Evolutionary conservation across 257 asterid genomes (phyloP), one percentile per base, ranked within the genome.

Genomic region (Lantana camara): DNA sequence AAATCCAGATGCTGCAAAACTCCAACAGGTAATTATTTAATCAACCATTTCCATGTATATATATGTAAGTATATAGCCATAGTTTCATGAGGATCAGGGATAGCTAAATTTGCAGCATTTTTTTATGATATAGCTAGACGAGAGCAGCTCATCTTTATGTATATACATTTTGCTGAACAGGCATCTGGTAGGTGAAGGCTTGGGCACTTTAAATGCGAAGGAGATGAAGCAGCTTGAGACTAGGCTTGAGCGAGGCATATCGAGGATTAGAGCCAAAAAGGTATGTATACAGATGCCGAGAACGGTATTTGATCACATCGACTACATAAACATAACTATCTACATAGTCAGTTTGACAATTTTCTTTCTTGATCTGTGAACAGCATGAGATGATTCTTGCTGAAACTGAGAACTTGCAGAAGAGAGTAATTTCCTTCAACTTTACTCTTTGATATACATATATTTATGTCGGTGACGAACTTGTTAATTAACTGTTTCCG

Each of bases 381-480:
- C 89, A 89, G 96, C 96, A 86, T 70, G 96, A 89, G 55, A 60
- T 80, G 72, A 89, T 89, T 56, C 85, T 84, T 30, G 87, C 87
- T 55, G 96, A 86, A 77, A 84, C 82, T 49, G 95, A 89, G 79
- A 61, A 38, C 34, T 66, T 86, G 79, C 95, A 86, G 73, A 82
- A 84, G 72, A 86, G 89, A 81, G 96, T 89, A 75, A 69, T 5
- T 54, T 60, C 72, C 66, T 56, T 47, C 5, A 23, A 44, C 58
- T 45, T 6, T 10, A n/a, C 41, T 40, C 51, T 59, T n/a, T n/a
- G n/a, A 2, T 35, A 35, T 2, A 2, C 40, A 35, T 3, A 35
- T 30, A 30, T 16, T 15, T 22, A 20, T 42, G 22, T 42, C 52
- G 17, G 46, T 64, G 55, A 49, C 5, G 22, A 44, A 21, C 50